These are phyloP conservation scores for Naganishia cerealis DNA, from an alignment of 1,284 basidiomycete species.

Conservation along the genomic window DNA sequence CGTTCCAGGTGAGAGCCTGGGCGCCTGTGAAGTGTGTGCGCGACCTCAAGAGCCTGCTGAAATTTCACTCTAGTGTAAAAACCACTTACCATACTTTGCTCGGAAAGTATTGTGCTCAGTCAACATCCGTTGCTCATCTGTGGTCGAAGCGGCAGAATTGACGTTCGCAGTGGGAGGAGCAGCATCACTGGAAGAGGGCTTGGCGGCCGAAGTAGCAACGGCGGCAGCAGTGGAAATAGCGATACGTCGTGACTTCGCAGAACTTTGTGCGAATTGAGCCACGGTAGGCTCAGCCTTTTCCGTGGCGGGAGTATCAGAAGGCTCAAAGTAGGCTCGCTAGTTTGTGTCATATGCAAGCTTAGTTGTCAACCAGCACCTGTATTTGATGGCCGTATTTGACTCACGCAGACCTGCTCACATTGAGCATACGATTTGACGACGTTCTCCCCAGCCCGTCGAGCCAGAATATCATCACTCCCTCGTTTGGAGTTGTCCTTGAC, in stretches of 20 bases:
- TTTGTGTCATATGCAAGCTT: neutral
- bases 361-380: neutral
- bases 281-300: constrained; percentile 5
- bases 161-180: constrained; percentile 7
- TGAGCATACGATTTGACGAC: constrained; percentile 22
- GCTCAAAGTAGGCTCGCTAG: constrained; percentile 26
- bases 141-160: constrained; percentile 12
- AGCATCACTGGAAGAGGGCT: neutral
- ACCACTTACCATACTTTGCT: constrained; percentile 27
- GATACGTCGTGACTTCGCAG: neutral
- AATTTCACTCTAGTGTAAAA: neutral
- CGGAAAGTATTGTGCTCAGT: constrained; percentile 28
- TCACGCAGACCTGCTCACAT: constrained; percentile 27
- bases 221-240: constrained; percentile 1
- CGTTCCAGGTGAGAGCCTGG: constrained; percentile 24
- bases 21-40: constrained; percentile 20
- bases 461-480: constrained; percentile 7
- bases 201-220: neutral
- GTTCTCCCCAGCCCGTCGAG: constrained; percentile 11
- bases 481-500: constrained; percentile 26
- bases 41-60: neutral
- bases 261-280: constrained; percentile 22
- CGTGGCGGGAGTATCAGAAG: constrained; percentile 6
- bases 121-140: constrained; percentile 22
- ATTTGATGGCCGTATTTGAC: neutral